Conservation (phyloP, 192 early-diverging fungal species). For the Coemansia reversa region DNA sequence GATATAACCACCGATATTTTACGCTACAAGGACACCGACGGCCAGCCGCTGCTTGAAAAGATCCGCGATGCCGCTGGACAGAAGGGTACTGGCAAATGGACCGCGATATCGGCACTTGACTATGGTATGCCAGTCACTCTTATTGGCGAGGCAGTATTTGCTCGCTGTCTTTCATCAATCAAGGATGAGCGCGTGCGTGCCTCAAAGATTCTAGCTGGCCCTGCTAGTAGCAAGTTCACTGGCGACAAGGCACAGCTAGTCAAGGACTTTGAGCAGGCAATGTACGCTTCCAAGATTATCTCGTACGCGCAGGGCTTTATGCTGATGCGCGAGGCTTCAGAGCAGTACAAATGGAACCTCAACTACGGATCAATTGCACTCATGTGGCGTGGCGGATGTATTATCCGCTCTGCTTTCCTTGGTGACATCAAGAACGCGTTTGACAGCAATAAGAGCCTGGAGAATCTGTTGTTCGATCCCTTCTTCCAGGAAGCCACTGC, state of each 20-base stretch:
- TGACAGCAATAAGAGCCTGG: conserved; percentile 78
- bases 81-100: conserved; percentile 99
- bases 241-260: conserved; percentile 91
- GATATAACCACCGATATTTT: conserved; percentile 96
- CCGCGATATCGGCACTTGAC: conserved; percentile 92
- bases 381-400: conserved; percentile 99
- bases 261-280: conserved; percentile 84
- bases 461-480: conserved; percentile 91
- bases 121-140: conserved; percentile 95
- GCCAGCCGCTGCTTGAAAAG: conserved; percentile 84
- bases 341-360: conserved; percentile 90
- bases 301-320: conserved; percentile 99
- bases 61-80: conserved; percentile 96
- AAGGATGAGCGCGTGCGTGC: conserved; percentile 95
- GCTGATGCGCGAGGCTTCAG: conserved; percentile 94
- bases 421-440: conserved; percentile 97
- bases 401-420: conserved; percentile 95
- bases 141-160: conserved; percentile 97
- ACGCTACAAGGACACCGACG: conserved; percentile 89
- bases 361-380: conserved; percentile 97
- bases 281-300: conserved; percentile 98
- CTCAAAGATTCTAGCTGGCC: conserved; percentile 81
- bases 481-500: conserved; percentile 94
- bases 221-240: conserved; percentile 62
- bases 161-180: conserved; percentile 93